Evolutionary conservation across 148 eudicot species (phyloP).

Genomic region (Nyssa sinensis): DNA sequence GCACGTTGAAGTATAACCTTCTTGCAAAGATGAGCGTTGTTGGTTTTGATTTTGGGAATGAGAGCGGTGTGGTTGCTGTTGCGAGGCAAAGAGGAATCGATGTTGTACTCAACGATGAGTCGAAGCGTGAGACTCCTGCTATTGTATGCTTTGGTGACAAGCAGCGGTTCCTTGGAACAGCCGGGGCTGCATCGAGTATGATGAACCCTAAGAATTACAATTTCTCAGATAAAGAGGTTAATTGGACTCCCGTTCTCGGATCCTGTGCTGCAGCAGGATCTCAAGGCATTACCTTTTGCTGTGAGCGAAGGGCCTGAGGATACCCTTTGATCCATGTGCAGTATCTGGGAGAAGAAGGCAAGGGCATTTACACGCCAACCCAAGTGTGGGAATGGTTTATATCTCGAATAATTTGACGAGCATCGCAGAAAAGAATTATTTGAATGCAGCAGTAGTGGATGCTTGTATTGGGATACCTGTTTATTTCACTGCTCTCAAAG

Average conservation of each 20-base stretch:
- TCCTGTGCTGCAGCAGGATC: constrained; percentile 78
- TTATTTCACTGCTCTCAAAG: constrained; percentile 90
- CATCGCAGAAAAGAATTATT: constrained; percentile 85
- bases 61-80: constrained; percentile 92
- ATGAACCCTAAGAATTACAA: constrained; percentile 94
- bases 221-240: constrained; percentile 78
- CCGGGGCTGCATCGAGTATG: constrained; percentile 92
- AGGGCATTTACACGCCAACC: constrained; percentile 73
- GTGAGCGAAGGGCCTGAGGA: constrained; percentile 92
- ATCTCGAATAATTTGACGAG: constrained; percentile 78
- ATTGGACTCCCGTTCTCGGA: constrained; percentile 79
- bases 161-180: constrained; percentile 91
- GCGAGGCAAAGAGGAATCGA: constrained; percentile 98
- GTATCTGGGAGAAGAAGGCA: constrained; percentile 68
- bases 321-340: constrained; percentile 74
- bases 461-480: constrained; percentile 92
- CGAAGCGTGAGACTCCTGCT: constrained; percentile 93
- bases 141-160: constrained; percentile 93
- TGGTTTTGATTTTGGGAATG: constrained; percentile 92
- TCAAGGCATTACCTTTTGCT: constrained; percentile 62
- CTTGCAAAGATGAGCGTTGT: constrained; percentile 80
- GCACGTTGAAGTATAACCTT: background rate
- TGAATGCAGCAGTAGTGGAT: constrained; percentile 88
- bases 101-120: constrained; percentile 92
- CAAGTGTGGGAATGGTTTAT: constrained; percentile 86